phyloP scores from a whole-genome alignment of 805 yeast species.

The Cephaloascus albidus region DNA sequence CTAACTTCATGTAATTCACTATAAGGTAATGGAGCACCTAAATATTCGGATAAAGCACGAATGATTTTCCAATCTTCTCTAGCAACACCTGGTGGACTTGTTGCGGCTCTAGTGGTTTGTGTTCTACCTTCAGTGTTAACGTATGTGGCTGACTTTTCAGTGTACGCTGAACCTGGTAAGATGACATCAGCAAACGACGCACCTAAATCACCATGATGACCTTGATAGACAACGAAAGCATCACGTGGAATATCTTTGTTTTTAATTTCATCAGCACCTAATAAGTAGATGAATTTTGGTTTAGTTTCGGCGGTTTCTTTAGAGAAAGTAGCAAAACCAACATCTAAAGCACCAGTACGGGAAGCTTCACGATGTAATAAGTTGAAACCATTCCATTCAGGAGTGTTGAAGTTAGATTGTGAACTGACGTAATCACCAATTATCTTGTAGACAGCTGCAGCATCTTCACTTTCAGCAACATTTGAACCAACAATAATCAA shows the following conservation, averaged over 20 bases:
- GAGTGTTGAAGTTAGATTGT: constrained; percentile 50
- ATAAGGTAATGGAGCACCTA: constrained; percentile 64
- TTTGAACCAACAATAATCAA: constrained; percentile 77
- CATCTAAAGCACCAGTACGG: constrained; percentile 79
- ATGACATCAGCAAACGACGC: constrained; percentile 84
- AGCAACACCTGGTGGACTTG: constrained; percentile 81
- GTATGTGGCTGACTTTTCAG: constrained; percentile 77
- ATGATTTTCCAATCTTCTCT: constrained; percentile 89
- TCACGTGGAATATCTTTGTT: constrained; percentile 68
- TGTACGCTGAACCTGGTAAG: constrained; percentile 82
- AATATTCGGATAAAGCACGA: constrained; percentile 74
- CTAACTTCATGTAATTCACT: constrained; percentile 64
- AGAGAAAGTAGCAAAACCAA: constrained; percentile 60
- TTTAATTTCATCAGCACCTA: constrained; percentile 77
- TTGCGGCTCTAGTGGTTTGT: constrained; percentile 78
- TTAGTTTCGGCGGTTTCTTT: constrained; percentile 33
- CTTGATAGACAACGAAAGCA: constrained; percentile 83
- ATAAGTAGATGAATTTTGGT: constrained; percentile 70
- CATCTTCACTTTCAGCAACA: constrained; percentile 58
- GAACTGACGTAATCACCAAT: constrained; percentile 54
- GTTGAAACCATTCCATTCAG: constrained; percentile 77
- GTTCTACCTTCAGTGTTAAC: constrained; percentile 89
- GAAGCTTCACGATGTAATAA: constrained; percentile 79
- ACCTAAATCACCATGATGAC: constrained; percentile 87
- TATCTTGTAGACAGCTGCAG: constrained; percentile 47